Conservation (phyloP, 768 basidiomycete species). For the Coprinopsis cinerea region DNA sequence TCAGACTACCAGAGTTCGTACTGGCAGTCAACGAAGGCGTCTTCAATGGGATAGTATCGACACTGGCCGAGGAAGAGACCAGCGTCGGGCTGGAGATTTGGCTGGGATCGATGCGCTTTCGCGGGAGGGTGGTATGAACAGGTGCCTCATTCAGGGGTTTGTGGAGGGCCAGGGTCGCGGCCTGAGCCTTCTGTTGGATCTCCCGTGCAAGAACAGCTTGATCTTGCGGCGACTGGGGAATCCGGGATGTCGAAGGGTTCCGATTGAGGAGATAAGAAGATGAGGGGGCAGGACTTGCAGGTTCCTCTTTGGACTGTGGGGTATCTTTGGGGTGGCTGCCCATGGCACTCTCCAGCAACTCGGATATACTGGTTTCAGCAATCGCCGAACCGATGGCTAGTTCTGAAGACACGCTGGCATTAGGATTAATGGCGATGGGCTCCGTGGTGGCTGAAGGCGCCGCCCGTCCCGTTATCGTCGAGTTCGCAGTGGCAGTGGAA, state of each 20-base stretch:
- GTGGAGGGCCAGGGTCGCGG: constrained; percentile 54
- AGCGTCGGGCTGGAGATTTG: constrained; percentile 64
- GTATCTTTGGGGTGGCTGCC: not conserved
- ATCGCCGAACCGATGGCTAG: not conserved
- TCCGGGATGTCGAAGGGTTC: constrained; percentile 38
- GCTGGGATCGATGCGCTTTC: constrained; percentile 54
- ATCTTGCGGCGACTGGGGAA: constrained; percentile 37
- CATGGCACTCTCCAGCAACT: not conserved
- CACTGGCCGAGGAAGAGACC: constrained; percentile 61
- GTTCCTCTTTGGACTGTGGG: constrained; percentile 16
- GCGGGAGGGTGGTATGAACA: constrained; percentile 35
- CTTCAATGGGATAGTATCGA: constrained; percentile 61
- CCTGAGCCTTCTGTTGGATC: constrained; percentile 63
- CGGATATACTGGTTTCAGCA: constrained; percentile 3
- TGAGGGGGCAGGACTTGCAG: constrained; percentile 22
- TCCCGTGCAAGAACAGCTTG: constrained; percentile 55
- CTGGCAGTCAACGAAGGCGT: constrained; percentile 43
- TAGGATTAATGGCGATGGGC: too few relatives aligned
- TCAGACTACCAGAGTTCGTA: constrained; percentile 40
- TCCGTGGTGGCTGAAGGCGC: too few relatives aligned
- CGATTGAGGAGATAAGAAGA: constrained; percentile 32
- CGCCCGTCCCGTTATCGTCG: too few relatives aligned
- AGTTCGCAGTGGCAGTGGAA: not conserved
- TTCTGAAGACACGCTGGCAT: not conserved
- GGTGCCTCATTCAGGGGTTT: constrained; percentile 32